Evolutionary conservation across 2,329 filamentous ascomycete species (phyloP), one percentile per base, ranked within the genome.

Genomic region (Juglanconis juglandina): DNA sequence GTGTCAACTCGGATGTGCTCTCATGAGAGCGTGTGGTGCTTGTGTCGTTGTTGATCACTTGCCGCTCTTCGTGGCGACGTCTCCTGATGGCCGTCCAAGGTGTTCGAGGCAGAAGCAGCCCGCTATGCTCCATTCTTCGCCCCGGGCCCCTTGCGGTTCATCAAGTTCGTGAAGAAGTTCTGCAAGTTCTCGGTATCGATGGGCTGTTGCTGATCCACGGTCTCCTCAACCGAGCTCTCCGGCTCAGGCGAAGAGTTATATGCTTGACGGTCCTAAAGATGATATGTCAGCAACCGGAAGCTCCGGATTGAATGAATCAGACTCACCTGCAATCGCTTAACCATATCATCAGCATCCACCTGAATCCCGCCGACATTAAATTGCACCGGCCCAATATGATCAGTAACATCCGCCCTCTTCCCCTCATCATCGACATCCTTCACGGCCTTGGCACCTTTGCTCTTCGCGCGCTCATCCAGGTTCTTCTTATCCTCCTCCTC

Each of bases 361-460:
- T 96, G 92, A 64, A 99, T 97, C 56, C 95, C 95, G 47, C 95
- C 95, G 83, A 99, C 95, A 72, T 99, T 99, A 78, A 98, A 97
- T 71, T 96, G 92, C 65, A 97, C 92, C 0, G 93, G 92, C 0
- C 93, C 93, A 69, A 96, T 96, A 68, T 96, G 92, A 69, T 94
- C 90, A 67, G 87, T 88, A 58, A 84, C 79, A 64, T 75, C 78
- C 64, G 78, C 81, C 64, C 68, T 71, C 46, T 68, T 67, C 6
- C 56, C 64, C 9, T 67, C 67, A 32, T 68, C 70, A 14, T 78
- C 75, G 13, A 75, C 74, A 9, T 50, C 59, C 42, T 58, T 63
- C n/a, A 65, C 46, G 9, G 70, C 62, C 68, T 76, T 80, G 49
- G 83, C 80, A 35, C 81, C 79, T 2, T 75, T 79, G 63, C 84